phyloP scores from a whole-genome alignment of 164 flowering plant species.

The Annona cherimola region DNA sequence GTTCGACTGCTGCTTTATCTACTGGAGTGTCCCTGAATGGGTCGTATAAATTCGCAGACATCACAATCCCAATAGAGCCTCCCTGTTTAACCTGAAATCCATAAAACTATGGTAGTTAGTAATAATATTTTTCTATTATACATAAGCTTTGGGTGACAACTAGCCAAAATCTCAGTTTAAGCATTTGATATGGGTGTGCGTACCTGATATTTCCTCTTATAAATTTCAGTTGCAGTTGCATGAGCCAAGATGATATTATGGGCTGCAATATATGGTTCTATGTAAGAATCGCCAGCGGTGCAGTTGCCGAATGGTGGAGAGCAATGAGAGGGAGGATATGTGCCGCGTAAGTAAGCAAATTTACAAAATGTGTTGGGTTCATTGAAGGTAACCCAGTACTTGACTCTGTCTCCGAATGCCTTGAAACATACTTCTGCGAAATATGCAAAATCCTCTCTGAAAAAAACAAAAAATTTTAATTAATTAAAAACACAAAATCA shows the following conservation, averaged over 20 bases:
- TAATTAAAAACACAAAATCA: constrained; percentile 3
- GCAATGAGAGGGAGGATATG: constrained; percentile 6
- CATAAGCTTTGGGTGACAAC: too few species aligned
- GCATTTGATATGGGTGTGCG: too few species aligned
- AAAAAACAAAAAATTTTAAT: neutral
- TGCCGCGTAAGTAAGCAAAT: neutral
- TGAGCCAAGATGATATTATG: constrained; percentile 8
- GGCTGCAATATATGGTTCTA: constrained; percentile 10
- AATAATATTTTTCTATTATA: too few species aligned
- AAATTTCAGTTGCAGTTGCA: constrained; percentile 8
- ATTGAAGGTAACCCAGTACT: constrained; percentile 10
- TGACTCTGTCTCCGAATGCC: constrained; percentile 9
- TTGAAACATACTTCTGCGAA: constrained; percentile 7
- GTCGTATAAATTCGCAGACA: constrained; percentile 7
- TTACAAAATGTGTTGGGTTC: neutral
- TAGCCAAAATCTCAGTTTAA: too few species aligned
- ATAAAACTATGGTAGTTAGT: too few species aligned
- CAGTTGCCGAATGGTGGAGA: constrained; percentile 3
- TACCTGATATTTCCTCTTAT: constrained; percentile 10
- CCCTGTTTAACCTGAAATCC: constrained; percentile 13
- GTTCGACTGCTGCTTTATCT: constrained; percentile 7
- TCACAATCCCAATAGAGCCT: constrained; percentile 11
- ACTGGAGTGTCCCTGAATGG: constrained; percentile 11
- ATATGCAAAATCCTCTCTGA: constrained; percentile 7
- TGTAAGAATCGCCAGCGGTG: neutral